phyloP scores from a whole-genome alignment of 148 eudicot species.

The Rhododendron vialii region DNA sequence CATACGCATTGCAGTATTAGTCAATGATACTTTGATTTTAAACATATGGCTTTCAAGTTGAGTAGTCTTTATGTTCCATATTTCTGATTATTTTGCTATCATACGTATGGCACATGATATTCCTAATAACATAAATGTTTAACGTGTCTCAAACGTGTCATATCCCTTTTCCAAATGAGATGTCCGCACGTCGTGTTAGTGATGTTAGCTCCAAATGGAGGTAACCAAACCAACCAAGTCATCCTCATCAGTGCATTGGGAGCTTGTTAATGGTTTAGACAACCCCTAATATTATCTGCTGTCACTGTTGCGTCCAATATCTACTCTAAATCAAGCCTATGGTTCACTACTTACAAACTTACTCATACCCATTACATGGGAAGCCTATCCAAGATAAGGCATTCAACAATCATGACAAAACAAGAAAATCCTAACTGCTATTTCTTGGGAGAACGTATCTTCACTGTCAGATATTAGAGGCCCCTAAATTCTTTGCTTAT shows the following conservation, averaged over 20 bases:
- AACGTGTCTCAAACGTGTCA: background rate
- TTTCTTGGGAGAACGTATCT: background rate
- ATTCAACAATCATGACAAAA: background rate
- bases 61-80: background rate
- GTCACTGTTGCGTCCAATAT: background rate
- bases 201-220: background rate
- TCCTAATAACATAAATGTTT: background rate
- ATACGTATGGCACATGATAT: background rate
- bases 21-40: background rate
- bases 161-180: background rate
- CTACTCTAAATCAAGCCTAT: slow-evolving; percentile 10
- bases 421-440: background rate
- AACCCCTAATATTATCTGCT: background rate
- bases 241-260: background rate
- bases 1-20: background rate
- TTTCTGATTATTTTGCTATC: background rate
- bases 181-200: background rate
- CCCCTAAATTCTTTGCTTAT: background rate
- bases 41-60: background rate
- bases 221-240: background rate
- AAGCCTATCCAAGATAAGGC: background rate
- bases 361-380: background rate
- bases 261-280: background rate
- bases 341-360: background rate
- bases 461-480: background rate